phyloP scores from a whole-genome alignment of 2,329 filamentous ascomycete genomes.

The Polychaeton citri region DNA sequence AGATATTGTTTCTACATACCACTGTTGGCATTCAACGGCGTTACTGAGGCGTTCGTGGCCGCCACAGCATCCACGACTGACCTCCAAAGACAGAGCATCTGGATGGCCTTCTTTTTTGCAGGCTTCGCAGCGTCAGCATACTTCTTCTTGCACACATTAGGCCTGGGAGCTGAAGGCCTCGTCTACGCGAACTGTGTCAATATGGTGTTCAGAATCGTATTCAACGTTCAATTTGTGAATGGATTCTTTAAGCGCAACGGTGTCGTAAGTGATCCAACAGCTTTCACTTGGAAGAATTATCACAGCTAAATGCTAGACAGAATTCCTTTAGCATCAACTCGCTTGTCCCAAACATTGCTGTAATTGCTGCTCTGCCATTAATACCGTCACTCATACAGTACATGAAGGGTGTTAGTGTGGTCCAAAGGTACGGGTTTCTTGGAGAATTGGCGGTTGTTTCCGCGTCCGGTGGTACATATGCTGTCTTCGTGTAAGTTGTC shows the following conservation, averaged over 20 bases:
- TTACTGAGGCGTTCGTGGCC: slow-evolving; percentile 84
- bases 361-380: slow-evolving; percentile 23
- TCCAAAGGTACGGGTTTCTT: slow-evolving; percentile 24
- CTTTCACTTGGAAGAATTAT: neutral
- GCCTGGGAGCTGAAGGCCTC: slow-evolving; percentile 63
- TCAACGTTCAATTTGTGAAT: slow-evolving; percentile 63
- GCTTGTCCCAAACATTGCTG: slow-evolving; percentile 20
- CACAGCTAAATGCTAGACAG: slow-evolving; percentile 1
- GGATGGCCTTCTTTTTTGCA: slow-evolving; percentile 72
- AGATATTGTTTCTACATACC: slow-evolving; percentile 89
- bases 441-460: slow-evolving; percentile 29
- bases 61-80: slow-evolving; percentile 66
- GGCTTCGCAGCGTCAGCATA: slow-evolving; percentile 65
- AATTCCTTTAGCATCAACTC: slow-evolving; percentile 11
- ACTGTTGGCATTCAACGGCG: slow-evolving; percentile 78
- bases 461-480: slow-evolving; percentile 23
- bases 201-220: slow-evolving; percentile 72
- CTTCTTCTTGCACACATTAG: slow-evolving; percentile 55
- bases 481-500: slow-evolving; percentile 25
- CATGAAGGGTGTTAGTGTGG: slow-evolving; percentile 8
- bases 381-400: slow-evolving; percentile 24
- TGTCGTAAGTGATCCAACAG: slow-evolving; percentile 6
- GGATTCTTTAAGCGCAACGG: slow-evolving; percentile 44
- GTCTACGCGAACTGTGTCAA: slow-evolving; percentile 83
- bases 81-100: slow-evolving; percentile 62